These are phyloP conservation scores for Sistotremastrum suecicum DNA, from an alignment of 768 basidiomycete genomes.

Conservation along the genomic window DNA sequence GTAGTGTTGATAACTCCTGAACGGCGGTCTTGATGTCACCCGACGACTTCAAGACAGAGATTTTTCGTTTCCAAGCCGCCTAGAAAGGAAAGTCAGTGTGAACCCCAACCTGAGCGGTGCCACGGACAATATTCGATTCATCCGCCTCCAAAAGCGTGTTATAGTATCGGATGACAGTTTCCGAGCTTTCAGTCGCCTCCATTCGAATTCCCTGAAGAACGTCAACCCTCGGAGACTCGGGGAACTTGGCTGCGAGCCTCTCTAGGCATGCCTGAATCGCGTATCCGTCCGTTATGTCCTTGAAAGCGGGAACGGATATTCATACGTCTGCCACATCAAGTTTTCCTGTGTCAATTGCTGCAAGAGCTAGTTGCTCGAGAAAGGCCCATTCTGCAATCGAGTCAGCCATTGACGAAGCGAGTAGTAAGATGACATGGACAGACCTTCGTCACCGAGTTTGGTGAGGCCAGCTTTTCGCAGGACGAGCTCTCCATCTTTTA, in stretches of 20 bases:
- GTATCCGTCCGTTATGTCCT: slow-evolving; percentile 7
- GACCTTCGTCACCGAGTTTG: slow-evolving; percentile 46
- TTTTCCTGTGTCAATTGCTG: slow-evolving; percentile 63
- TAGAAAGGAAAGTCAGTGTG: slow-evolving; percentile 9
- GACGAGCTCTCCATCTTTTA: slow-evolving; percentile 36
- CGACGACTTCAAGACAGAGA: slow-evolving; percentile 50
- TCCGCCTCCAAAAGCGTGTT: slow-evolving; percentile 45
- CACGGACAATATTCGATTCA: slow-evolving; percentile 55
- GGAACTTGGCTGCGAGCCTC: slow-evolving; percentile 52
- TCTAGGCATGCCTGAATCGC: slow-evolving; percentile 42
- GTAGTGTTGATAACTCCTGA: slow-evolving; percentile 52
- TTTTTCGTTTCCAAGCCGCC: slow-evolving; percentile 72
- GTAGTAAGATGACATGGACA: neutral
- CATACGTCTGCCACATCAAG: slow-evolving; percentile 63
- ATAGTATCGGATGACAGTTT: slow-evolving; percentile 49
- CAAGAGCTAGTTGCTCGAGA: slow-evolving; percentile 66
- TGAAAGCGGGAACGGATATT: slow-evolving; percentile 4
- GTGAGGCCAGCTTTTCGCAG: slow-evolving; percentile 30
- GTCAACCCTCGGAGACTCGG: slow-evolving; percentile 66
- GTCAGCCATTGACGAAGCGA: slow-evolving; percentile 6
- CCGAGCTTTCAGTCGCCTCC: slow-evolving; percentile 49
- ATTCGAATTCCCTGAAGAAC: slow-evolving; percentile 65
- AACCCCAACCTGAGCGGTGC: neutral
- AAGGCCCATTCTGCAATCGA: slow-evolving; percentile 55
- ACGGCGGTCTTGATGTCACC: slow-evolving; percentile 55